A percentile compares a stretch with the other conserved stretches of the same genome.
phyloP scores from a whole-genome alignment of 257 asterid species.

The Nicotiana noctiflora region DNA sequence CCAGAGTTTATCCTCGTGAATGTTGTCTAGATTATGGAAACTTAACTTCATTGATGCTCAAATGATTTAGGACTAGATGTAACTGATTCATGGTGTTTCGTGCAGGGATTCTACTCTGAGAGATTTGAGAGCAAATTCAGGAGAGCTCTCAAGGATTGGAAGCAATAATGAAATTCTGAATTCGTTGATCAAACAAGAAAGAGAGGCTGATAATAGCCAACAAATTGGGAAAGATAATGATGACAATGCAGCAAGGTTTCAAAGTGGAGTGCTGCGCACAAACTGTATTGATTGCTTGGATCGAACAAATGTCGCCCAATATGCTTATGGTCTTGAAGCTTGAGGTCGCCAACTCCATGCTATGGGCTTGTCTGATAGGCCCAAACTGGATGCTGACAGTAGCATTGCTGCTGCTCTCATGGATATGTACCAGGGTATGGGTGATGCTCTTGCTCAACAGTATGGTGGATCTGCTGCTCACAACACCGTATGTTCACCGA shows the following conservation, averaged over 20 bases:
- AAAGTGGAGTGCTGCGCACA: conserved; percentile 98
- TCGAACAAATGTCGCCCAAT: conserved; percentile 95
- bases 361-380: conserved; percentile 75
- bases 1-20: not conserved
- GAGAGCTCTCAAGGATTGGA: conserved; percentile 57
- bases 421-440: conserved; percentile 99
- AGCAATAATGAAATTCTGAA: conserved; percentile 35
- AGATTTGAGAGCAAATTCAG: conserved; percentile 65
- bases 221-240: conserved; percentile 30
- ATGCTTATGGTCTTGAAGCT: conserved; percentile 96
- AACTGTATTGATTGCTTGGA: conserved; percentile 98
- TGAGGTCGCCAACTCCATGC: conserved; percentile 93
- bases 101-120: conserved; percentile 72
- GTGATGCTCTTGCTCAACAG: conserved; percentile 98
- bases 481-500: conserved; percentile 53
- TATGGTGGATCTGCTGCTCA: conserved; percentile 99
- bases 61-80: not conserved
- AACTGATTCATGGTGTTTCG: conserved; percentile 17
- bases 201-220: conserved; percentile 45
- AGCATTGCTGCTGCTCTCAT: conserved; percentile 97
- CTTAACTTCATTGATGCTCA: not conserved
- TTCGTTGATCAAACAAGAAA: conserved; percentile 50
- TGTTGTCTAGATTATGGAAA: not conserved
- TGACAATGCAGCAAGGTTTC: conserved; percentile 44
- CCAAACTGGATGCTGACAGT: conserved; percentile 89